These are phyloP conservation scores for Helenozyma rhizophorensis DNA, from an alignment of 805 yeast species.

Conservation along the genomic window DNA sequence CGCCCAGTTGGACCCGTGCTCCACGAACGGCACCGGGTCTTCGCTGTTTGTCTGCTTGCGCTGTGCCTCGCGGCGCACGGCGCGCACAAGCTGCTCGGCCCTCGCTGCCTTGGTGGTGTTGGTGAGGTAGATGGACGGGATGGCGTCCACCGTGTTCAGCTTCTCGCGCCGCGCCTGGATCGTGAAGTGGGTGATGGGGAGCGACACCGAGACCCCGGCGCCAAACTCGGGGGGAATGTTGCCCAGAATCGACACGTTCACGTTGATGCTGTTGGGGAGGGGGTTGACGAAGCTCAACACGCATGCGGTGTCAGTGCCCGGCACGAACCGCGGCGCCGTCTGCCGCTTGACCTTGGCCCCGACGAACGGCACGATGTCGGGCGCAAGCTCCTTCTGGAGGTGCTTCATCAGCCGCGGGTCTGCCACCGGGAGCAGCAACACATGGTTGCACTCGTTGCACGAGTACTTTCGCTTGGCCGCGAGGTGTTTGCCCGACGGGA, in stretches of 20 bases:
- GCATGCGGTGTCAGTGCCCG: conserved; percentile 16
- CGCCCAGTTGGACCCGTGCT: conserved; percentile 30
- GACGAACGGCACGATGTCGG: conserved; percentile 31
- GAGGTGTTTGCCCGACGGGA: conserved; percentile 25
- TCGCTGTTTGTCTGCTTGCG: conserved; percentile 1
- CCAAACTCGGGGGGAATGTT: conserved; percentile 12
- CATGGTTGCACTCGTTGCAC: conserved; percentile 28
- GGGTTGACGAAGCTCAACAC: conserved; percentile 33
- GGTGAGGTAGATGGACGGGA: conserved; percentile 34
- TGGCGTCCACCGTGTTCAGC: conserved; percentile 22
- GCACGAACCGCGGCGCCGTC: conserved; percentile 3
- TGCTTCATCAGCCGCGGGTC: conserved; percentile 28
- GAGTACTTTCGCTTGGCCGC: conserved; percentile 20
- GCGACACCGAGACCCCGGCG: conserved; percentile 3
- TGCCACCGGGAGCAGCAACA: conserved; percentile 21
- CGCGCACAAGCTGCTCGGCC: conserved; percentile 27
- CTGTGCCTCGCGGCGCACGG: conserved; percentile 12
- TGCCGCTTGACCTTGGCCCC: conserved; percentile 14
- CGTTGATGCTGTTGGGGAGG: conserved; percentile 14
- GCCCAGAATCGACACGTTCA: conserved; percentile 23
- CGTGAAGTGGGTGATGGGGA: conserved; percentile 23
- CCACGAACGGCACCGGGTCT: conserved; percentile 5
- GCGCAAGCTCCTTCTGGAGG: conserved; percentile 27
- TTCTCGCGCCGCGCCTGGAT: conserved; percentile 17
- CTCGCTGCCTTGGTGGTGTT: conserved; percentile 24